Conservation (phyloP, 352 stramenopile genomes). For the Globisporangium sylvaticum region DNA sequence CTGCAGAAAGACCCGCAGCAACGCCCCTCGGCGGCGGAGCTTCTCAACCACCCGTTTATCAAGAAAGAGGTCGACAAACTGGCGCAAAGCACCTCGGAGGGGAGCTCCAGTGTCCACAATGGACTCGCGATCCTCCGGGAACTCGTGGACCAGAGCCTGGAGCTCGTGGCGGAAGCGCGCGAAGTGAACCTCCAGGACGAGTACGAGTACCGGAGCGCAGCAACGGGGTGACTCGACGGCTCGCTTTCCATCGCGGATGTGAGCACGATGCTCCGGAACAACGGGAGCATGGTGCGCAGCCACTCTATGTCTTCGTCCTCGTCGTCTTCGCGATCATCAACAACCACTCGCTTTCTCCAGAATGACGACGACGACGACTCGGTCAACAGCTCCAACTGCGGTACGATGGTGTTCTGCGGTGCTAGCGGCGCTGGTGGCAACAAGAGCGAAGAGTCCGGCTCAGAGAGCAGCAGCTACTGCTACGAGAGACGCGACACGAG, state of each 20-base stretch:
- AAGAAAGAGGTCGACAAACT: slow-evolving; percentile 53
- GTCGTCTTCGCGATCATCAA: neutral
- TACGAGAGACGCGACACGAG: slow-evolving; percentile 41
- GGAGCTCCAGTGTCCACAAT: slow-evolving; percentile 10
- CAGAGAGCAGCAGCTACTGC: slow-evolving; percentile 9
- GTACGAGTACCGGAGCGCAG: slow-evolving; percentile 41
- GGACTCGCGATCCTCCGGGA: slow-evolving; percentile 64
- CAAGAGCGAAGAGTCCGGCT: slow-evolving; percentile 10
- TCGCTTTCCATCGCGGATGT: slow-evolving; percentile 60
- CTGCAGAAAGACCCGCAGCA: slow-evolving; percentile 63
- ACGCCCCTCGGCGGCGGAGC: slow-evolving; percentile 41
- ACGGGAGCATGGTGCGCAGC: slow-evolving; percentile 24
- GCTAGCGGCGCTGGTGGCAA: slow-evolving; percentile 8
- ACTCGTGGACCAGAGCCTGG: slow-evolving; percentile 64
- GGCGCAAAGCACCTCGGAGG: slow-evolving; percentile 14
- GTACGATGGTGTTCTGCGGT: slow-evolving; percentile 53
- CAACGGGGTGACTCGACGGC: slow-evolving; percentile 51
- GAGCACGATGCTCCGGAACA: slow-evolving; percentile 56
- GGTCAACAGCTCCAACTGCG: slow-evolving; percentile 16
- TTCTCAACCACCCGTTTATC: slow-evolving; percentile 61
- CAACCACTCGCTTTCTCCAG: neutral
- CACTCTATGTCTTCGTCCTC: slow-evolving; percentile 18
- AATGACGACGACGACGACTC: neutral
- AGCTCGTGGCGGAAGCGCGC: slow-evolving; percentile 53
- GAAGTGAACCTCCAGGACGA: slow-evolving; percentile 50